Base-by-base conservation (phyloP, 1,284 basidiomycete genomes). In the Meira nashicola region DNA sequence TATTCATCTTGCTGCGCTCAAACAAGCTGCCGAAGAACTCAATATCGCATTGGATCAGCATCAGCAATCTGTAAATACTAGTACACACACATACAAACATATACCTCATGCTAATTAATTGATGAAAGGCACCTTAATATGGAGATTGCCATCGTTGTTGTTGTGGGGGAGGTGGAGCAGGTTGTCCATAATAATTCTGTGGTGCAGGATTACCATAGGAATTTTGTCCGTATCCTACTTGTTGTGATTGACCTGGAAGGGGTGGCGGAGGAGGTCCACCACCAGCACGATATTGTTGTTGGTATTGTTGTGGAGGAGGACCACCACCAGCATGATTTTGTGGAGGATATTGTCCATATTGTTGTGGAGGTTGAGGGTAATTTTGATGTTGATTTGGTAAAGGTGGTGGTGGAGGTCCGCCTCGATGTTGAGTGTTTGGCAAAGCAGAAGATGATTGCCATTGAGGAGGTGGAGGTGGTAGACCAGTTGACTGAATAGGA, bases 11-110 rank as follows among this genome's bases (percentile, higher is more conserved):
- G 50, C 50, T 23, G 50, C 50, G 6, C 23, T 19, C 17, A 39
- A 41, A 19, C 39, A 39, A 53, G 50, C 50, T 25, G 50, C 39
- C 14, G 50, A 53, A 38, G 50, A 53, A 39, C 28, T 53, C 12
- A 28, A 33, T 15, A 33, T 41, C 23, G 38, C 37, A 21, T 23
- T 53, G 14, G 17, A 53, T 39, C 28, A 33, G 46, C 17, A 48
- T 25, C 21, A 25, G 21, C 17, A 48, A 17, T 23, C 6, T 25
- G 28, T 33, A 33, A 3, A 33, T 33, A 33, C 28, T 33, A 33
- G 28, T 9, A 44, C 9, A 9, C 43, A 44, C 17, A 17, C 43
- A 44, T 44, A 9, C 43, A 44, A 3, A 17, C 3, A 25, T 44
- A 44, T 44, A 44, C 43, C 43, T 44, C 43, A 25, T 44, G 17